Conservation (phyloP, 495 filamentous ascomycete genomes). For the Tuber brumale region DNA sequence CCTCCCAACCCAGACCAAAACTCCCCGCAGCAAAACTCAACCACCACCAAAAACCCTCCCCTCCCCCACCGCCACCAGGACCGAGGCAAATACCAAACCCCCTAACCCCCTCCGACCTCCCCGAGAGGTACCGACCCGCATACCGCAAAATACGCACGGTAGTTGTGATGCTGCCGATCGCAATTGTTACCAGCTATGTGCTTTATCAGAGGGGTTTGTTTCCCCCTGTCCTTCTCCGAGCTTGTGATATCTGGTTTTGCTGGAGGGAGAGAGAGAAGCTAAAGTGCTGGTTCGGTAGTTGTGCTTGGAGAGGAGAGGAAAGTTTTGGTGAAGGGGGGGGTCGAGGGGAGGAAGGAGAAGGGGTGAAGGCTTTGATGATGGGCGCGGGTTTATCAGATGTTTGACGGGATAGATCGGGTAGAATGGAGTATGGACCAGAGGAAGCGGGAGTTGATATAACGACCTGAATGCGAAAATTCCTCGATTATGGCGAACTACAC, state of each 20-base stretch:
- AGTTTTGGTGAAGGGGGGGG: constrained; percentile 6
- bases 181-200: constrained; percentile 42
- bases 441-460: neutral
- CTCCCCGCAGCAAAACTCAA: neutral
- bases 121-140: constrained; percentile 39
- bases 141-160: constrained; percentile 35
- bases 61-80: neutral
- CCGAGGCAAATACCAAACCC: constrained; percentile 37
- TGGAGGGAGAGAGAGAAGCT: neutral
- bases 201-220: constrained; percentile 42
- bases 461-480: neutral
- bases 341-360: neutral
- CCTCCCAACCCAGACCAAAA: neutral
- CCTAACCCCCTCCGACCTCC: constrained; percentile 45
- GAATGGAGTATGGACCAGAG: neutral
- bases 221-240: neutral
- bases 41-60: neutral
- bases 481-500: neutral
- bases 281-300: constrained; percentile 6
- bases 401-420: neutral
- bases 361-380: neutral
- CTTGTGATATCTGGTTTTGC: neutral
- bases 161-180: constrained; percentile 44
- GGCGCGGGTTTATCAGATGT: neutral
- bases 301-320: constrained; percentile 32